Evolutionary conservation across 106 monocot species (phyloP), one percentile per base, ranked within the genome.

Genomic region (Dioscorea dumetorum): DNA sequence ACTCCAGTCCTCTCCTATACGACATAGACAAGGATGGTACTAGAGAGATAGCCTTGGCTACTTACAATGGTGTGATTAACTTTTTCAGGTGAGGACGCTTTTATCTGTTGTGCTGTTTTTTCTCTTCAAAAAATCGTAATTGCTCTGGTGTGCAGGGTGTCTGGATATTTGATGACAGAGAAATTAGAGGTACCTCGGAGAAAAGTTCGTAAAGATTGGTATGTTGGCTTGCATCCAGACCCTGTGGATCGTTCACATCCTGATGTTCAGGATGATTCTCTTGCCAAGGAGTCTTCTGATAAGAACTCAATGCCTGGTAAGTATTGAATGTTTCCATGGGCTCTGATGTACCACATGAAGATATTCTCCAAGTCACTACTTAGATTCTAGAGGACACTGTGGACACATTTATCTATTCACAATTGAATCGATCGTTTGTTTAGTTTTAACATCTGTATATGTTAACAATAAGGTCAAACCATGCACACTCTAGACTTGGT

Each of bases 1-100:
- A 99, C 85, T 79, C 99, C 12, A 93, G 90, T 64, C 99, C 99
- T 50, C 74, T 99, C 15, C 65, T 99, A 22, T 93, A 73, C 83
- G 99, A 99, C 69, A 90, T 99, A 72, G 99, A 99, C 35, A 99
- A 93, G 69, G 99, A 99, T 78, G 99, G 99, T 22, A 81, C 78
- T 67, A 76, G 87, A 64, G 99, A 99, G 75, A 99, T 99, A 77
- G 93, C 69, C 69, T 72, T 99, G 62, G 90, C 99, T 58, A 99
- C 89, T 22, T 99, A 87, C 85, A 99, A 99, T 85, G 99, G 99
- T 57, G 87, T 93, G 6, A 79, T 99, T 69, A 77, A 87, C 48
- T 99, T 99, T 69, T 99, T 99, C 79, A 90, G 97, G 97, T 90
- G 78, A 76, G 68, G 67, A 22, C 7, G 3, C n/a, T n/a, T 72